These are phyloP conservation scores for Penicillium paneum DNA, from an alignment of 2,329 filamentous ascomycete genomes.

Conservation along the genomic window DNA sequence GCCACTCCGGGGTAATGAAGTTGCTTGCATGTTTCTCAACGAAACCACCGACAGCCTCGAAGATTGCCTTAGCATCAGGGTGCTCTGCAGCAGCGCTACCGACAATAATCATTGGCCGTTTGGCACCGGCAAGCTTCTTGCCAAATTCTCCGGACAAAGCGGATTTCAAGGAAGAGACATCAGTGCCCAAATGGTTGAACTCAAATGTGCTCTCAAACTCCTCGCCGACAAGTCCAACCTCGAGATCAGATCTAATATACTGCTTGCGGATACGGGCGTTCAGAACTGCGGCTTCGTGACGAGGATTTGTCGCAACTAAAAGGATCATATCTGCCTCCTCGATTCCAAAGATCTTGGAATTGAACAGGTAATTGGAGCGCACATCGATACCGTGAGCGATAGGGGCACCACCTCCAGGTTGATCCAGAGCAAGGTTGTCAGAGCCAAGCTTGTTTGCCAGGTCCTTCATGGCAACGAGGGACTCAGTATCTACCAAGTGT, in stretches of 20 bases:
- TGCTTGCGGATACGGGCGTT: conserved; percentile 98
- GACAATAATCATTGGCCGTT: conserved; percentile 94
- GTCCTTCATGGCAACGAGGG: conserved; percentile 94
- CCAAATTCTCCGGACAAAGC: conserved; percentile 83
- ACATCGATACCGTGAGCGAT: conserved; percentile 91
- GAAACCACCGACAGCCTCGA: conserved; percentile 84
- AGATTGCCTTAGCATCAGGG: conserved; percentile 84
- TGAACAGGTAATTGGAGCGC: conserved; percentile 93
- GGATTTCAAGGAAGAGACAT: conserved; percentile 76
- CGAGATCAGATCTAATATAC: conserved; percentile 91
- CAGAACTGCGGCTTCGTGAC: conserved; percentile 89
- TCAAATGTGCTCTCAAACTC: conserved; percentile 92
- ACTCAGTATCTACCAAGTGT: conserved; percentile 86
- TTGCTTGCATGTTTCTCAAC: conserved; percentile 88
- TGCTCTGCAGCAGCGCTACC: conserved; percentile 92
- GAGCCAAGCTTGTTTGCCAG: conserved; percentile 94
- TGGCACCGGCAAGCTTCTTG: conserved; percentile 82
- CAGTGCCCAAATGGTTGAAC: conserved; percentile 82
- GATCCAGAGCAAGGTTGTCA: conserved; percentile 91
- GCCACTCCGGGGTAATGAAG: conserved; percentile 89
- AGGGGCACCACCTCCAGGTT: conserved; percentile 76
- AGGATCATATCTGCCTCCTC: conserved; percentile 92
- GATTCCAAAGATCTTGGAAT: conserved; percentile 89
- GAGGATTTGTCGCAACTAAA: conserved; percentile 89
- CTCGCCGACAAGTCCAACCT: conserved; percentile 88